Conservation (phyloP, 352 stramenopile genomes). For the Globisporangium polare region DNA sequence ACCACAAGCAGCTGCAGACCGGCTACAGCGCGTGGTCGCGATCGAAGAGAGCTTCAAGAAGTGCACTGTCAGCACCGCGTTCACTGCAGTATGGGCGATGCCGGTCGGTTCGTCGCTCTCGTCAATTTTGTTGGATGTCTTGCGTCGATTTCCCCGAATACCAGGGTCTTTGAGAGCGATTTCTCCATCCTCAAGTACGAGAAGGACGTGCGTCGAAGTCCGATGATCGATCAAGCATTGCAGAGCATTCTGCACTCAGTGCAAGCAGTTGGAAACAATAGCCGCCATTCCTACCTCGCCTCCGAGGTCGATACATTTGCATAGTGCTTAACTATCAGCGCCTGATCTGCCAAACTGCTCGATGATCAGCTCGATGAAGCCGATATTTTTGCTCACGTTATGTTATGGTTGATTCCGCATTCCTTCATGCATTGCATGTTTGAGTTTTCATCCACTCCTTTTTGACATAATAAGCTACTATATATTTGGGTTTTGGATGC, state of each 20-base stretch:
- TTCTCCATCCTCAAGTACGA: not conserved
- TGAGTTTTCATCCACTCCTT: no score
- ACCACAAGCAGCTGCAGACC: not conserved
- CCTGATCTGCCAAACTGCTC: not conserved
- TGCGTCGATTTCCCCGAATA: not conserved
- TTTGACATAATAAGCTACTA: no score
- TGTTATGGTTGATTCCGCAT: no score
- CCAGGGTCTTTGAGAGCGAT: not conserved
- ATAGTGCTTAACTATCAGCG: not conserved
- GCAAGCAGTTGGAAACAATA: not conserved
- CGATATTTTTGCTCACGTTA: no score
- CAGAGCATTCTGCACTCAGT: not conserved
- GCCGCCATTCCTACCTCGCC: not conserved
- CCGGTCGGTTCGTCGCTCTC: not conserved
- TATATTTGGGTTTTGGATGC: no score
- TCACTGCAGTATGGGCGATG: not conserved
- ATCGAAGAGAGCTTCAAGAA: not conserved
- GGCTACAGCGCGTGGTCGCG: not conserved
- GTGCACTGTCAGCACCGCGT: not conserved
- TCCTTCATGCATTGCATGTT: no score
- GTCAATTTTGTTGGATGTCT: not conserved
- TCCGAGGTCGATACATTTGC: not conserved
- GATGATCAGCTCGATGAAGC: no score
- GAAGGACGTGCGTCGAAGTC: not conserved
- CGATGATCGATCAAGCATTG: not conserved